Base-by-base conservation (phyloP, 2,329 filamentous ascomycete species). In the Pseudogymnoascus sp. region DNA sequence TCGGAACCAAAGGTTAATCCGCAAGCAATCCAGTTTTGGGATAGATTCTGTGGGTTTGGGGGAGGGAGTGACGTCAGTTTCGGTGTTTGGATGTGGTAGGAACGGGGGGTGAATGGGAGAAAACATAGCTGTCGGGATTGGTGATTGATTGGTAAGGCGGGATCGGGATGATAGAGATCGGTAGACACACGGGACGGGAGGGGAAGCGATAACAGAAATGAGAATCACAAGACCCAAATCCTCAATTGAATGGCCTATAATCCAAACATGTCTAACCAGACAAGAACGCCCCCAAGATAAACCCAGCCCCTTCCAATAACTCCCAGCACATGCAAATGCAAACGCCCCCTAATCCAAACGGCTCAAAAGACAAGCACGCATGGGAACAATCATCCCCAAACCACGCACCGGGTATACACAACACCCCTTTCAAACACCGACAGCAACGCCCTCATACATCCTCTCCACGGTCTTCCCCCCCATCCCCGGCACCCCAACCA, bases 401-500 rank as follows among this genome's bases (percentile, higher is more conserved):
- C 47, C 7, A 33, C 25, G 47, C 28, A 56, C 47, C 28, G 47
- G 25, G 47, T 56, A 33, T 56, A 56, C 25, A 56, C 10, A 23
- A 11, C 59, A 16, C 31, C 59, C 38, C 31, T 18, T 16, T 60
- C 38, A 60, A 60, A 60, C 59, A 44, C 59, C 59, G 11, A 62
- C 23, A 12, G 33, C 64, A 60, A 74, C 67, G 0, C 73, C 73
- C 16, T 73, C 72, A 68, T 74, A 74, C 8, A 84, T 84, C 66
- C 80, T 77, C 70, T 86, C 83, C 1, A 86, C 78, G 1, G 80
- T 80, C 53, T 79, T 77, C 11, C 78, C 80, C 1, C 83, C 83
- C 74, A 87, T 78, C 5, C 84, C 84, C 1, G 83, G 84, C 11
- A 86, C 74, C 6, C 75, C 74, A 62, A 78, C 76, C 68, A 87